Conservation (phyloP, 1,139 yeast genomes). For the Geotrichum phurueaensis region DNA sequence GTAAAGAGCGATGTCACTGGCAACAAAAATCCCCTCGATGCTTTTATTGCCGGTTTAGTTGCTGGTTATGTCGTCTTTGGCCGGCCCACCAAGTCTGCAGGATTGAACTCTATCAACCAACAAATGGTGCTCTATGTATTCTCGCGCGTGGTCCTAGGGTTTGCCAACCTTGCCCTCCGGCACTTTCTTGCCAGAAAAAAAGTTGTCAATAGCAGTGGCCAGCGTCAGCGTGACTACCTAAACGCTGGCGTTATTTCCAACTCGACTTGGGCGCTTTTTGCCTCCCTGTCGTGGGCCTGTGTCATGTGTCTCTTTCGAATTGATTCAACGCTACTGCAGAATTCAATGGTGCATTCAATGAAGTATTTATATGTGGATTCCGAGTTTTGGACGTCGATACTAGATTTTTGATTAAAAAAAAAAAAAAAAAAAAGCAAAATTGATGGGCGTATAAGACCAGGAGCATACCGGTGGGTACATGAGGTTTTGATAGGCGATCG, state of each 20-base stretch:
- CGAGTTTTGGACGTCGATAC: slow-evolving; percentile 34
- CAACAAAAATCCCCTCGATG: slow-evolving; percentile 31
- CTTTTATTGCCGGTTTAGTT: slow-evolving; percentile 57
- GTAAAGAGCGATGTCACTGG: slow-evolving; percentile 10
- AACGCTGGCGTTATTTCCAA: slow-evolving; percentile 20
- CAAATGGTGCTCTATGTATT: slow-evolving; percentile 60
- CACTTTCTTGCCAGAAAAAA: background rate
- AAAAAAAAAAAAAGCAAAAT: slow-evolving; percentile 30
- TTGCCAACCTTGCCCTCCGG: slow-evolving; percentile 40
- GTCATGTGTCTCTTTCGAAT: slow-evolving; percentile 67
- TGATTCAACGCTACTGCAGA: slow-evolving; percentile 60
- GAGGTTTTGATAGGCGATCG: too few species aligned
- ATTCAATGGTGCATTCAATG: slow-evolving; percentile 65
- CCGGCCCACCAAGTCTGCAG: slow-evolving; percentile 38
- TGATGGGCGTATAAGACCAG: slow-evolving; percentile 42
- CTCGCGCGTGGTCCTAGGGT: slow-evolving; percentile 51
- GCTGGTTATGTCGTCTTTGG: slow-evolving; percentile 66
- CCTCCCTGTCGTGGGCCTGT: slow-evolving; percentile 68
- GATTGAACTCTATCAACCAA: slow-evolving; percentile 36
- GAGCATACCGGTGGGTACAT: background rate
- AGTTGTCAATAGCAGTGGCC: background rate
- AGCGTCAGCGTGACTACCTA: background rate
- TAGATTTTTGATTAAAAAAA: slow-evolving; percentile 20
- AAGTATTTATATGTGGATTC: slow-evolving; percentile 59
- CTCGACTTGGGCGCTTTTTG: slow-evolving; percentile 57